Conservation (phyloP, 305 asterid genomes). For the Euphrasia arctica region DNA sequence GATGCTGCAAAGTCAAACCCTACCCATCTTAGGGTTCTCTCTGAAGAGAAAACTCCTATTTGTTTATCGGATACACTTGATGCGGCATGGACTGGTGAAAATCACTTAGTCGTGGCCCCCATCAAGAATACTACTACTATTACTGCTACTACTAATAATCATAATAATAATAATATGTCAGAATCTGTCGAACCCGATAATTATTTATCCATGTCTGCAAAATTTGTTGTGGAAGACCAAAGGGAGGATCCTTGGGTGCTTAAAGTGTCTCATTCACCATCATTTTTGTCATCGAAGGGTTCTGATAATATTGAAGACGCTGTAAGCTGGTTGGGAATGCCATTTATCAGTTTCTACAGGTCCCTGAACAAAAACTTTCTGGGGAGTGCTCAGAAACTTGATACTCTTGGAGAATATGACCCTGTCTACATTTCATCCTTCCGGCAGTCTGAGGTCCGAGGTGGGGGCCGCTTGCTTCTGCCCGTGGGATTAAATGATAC, state of each 20-base stretch:
- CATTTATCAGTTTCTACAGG: slow-evolving; percentile 70
- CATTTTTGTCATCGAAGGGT: slow-evolving; percentile 42
- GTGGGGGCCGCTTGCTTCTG: slow-evolving; percentile 74
- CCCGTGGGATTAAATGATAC: slow-evolving; percentile 77
- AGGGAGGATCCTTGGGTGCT: slow-evolving; percentile 39
- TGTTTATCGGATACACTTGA: slow-evolving; percentile 72
- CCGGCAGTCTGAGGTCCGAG: slow-evolving; percentile 58
- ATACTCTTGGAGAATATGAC: slow-evolving; percentile 48
- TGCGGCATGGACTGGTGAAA: slow-evolving; percentile 86
- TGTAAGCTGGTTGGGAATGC: slow-evolving; percentile 60
- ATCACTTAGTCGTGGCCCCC: slow-evolving; percentile 37
- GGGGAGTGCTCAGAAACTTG: slow-evolving; percentile 65
- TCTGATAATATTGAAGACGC: slow-evolving; percentile 58
- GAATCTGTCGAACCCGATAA: slow-evolving; percentile 34
- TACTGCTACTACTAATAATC: slow-evolving; percentile 21
- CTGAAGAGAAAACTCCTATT: slow-evolving; percentile 63
- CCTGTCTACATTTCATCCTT: slow-evolving; percentile 76
- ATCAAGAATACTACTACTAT: slow-evolving; percentile 32
- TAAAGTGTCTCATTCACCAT: slow-evolving; percentile 36
- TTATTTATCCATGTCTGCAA: slow-evolving; percentile 37
- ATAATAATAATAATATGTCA: slow-evolving; percentile 25
- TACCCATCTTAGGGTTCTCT: slow-evolving; percentile 45
- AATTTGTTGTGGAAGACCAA: slow-evolving; percentile 45
- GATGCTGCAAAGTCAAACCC: slow-evolving; percentile 38
- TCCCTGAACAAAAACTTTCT: slow-evolving; percentile 58